A percentile compares a stretch with the other conserved stretches of the same genome.
These are phyloP conservation scores for Phallus indusiatus DNA, from an alignment of 768 basidiomycete species.

Conservation along the genomic window DNA sequence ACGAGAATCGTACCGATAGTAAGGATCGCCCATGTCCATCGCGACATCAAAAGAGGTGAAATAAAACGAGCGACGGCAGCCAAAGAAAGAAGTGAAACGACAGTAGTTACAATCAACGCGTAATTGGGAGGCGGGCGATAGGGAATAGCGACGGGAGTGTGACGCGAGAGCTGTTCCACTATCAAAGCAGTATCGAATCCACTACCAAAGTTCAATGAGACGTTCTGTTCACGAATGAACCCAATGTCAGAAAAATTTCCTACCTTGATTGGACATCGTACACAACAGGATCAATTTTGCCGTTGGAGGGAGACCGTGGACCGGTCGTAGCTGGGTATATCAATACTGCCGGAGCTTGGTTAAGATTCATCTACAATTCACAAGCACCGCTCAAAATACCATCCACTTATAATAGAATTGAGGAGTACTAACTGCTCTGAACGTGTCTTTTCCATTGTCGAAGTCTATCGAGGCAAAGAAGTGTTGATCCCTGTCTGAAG, in stretches of 20 bases:
- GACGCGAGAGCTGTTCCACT: conserved; percentile 60
- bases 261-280: conserved; percentile 60
- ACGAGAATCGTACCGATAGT: conserved; percentile 56
- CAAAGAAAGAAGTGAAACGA: conserved; percentile 36
- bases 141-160: conserved; percentile 74
- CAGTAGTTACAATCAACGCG: conserved; percentile 42
- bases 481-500: conserved; percentile 61
- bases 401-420: neutral
- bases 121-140: conserved; percentile 75
- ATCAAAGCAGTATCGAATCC: conserved; percentile 77
- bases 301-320: conserved; percentile 48
- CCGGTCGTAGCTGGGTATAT: conserved; percentile 70
- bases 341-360: conserved; percentile 76
- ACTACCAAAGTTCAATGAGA: conserved; percentile 30
- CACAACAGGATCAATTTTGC: conserved; percentile 46
- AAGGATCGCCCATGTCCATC: conserved; percentile 69
- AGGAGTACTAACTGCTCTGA: conserved; percentile 53
- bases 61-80: conserved; percentile 50
- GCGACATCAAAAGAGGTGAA: conserved; percentile 53
- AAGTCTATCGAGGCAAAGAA: conserved; percentile 94
- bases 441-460: conserved; percentile 61
- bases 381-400: no score
- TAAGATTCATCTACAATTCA: conserved; percentile 60
- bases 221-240: neutral
- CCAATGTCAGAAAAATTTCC: neutral